Evolutionary conservation across 2,329 filamentous ascomycete genomes (phyloP), one percentile per base, ranked within the genome.

Genomic region (Fulvia fulva): DNA sequence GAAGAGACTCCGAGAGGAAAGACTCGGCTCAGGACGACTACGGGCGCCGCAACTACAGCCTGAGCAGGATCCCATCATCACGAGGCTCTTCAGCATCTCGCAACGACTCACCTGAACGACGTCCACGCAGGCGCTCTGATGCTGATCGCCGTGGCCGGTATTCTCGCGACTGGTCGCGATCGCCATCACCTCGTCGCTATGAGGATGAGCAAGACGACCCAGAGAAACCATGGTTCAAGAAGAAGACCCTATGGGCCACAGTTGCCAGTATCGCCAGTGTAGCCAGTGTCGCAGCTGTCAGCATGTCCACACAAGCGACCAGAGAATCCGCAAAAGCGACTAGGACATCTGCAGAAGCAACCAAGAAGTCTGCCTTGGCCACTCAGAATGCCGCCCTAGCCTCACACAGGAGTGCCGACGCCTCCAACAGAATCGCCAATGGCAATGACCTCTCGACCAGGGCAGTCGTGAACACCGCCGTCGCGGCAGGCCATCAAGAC

Each of bases 211-310:
- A 54, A 25, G 43, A 28, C 9, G 19, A 51, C 19, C 23, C 54
- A 32, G 54, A 57, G 19, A 56, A 57, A 22, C 59, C 62, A 16
- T 65, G 61, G 61, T 65, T 57, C 58, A 63, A 63, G 23, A 65
- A 65, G 58, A 65, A 65, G 34, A 60, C 63, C 4, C n/a, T 65
- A 28, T 65, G 63, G 63, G 61, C 61, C 7, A 63, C 61, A 4
- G 44, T 62, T 14, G 63, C 61, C 16, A 62, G 57, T 34, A 52
- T 61, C 14, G 62, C 62, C 14, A 60, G 57, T n/a, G 58, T 64
- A 25, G 56, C 60, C 32, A 61, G 59, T 44, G 57, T 64, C 12
- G 56, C 56, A 5, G 59, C 62, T 16, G 55, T 54, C 7, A 55
- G 56, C 34, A 44, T 58, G 22, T 62, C 62, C 12, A 56, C 59